Base-by-base conservation (phyloP, 2,329 filamentous ascomycete genomes). In the Basipetospora chlamydospora region DNA sequence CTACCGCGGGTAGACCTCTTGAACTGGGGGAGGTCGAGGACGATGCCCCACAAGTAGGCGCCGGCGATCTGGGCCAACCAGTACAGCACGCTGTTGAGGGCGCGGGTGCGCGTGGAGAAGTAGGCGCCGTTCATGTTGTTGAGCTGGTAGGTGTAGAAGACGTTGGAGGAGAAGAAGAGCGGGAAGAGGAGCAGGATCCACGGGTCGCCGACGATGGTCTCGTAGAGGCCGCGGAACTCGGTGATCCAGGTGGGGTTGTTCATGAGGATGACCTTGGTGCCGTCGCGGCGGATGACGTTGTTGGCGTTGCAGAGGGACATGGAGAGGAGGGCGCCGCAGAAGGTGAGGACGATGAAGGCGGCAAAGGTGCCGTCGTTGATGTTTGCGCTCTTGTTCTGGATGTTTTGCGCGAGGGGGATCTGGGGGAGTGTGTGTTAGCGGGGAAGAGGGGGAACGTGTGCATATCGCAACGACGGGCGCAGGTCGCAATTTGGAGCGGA, bases 221-320 rank as follows among this genome's bases (percentile, higher is more conserved):
- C 70, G 55, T 67, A 79, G 3, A 94, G 71, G 38, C 86, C 86
- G 13, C 70, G 44, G 42, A 93, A 57, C 58, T 94, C 86, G 3
- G 80, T 77, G 49, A 73, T 73, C 81, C 82, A 92, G 35, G 80
- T 82, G 3, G 86, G 86, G 57, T 92, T 82, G 64, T 90, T 88
- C 80, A 88, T 92, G 43, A 87, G 59, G 43, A 93, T 85, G 51
- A 93, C 76, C 41, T 74, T 70, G 40, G 80, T 80, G 40, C 84
- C 83, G 52, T 94, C 84, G 26, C 69, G 64, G 42, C 86, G 83
- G 44, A 82, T 62, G 43, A 94, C 71, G 38, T 74, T 70, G 46
- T 70, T 70, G 26, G 81, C 80, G 48, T 90, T 74, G 48, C 74
- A 74, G 4, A 93, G 68, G 28, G 67, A 62, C 49, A 82, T 73